Evolutionary conservation across 768 basidiomycete genomes (phyloP).

Genomic region (Ramaria sp.): DNA sequence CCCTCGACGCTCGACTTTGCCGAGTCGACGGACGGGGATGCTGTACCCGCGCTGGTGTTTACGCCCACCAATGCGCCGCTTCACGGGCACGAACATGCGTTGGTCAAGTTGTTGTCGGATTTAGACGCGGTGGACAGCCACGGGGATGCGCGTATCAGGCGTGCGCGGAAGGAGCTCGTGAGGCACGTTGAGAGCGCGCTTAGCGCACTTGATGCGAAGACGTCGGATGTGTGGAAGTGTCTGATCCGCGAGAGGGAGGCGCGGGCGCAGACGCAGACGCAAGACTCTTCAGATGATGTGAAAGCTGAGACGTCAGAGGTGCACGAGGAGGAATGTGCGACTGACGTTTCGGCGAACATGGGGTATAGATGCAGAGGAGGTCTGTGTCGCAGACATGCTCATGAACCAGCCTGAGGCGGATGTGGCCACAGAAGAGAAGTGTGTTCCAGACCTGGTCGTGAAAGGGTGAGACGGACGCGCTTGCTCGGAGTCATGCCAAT

Average conservation of each 20-base stretch:
- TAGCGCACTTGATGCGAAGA: conserved; percentile 32
- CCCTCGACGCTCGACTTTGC: conserved; percentile 39
- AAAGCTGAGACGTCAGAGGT: no score
- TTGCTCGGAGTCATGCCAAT: no score
- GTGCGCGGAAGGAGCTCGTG: conserved; percentile 40
- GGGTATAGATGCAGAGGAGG: no score
- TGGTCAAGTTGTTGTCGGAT: conserved; percentile 51
- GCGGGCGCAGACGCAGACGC: no score
- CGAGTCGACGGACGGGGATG: conserved; percentile 5
- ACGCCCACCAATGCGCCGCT: conserved; percentile 49
- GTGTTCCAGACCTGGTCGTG: no score
- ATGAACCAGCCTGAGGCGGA: no score
- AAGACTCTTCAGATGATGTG: no score
- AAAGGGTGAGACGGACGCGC: no score
- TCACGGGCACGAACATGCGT: conserved; percentile 50
- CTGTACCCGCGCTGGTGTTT: conserved; percentile 43
- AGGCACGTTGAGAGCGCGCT: conserved; percentile 52
- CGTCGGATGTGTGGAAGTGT: conserved; percentile 26
- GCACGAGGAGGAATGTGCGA: no score
- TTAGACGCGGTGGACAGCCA: conserved; percentile 62
- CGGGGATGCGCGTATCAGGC: conserved; percentile 44
- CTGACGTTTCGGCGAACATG: no score
- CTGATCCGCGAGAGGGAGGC: conserved; percentile 20
- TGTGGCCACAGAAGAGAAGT: no score
- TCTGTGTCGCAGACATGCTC: no score